Percentiles rank a stretch among this genome's conserved stretches.
Conservation (phyloP, 768 basidiomycete species). For the Kwoniella heveanensis region DNA sequence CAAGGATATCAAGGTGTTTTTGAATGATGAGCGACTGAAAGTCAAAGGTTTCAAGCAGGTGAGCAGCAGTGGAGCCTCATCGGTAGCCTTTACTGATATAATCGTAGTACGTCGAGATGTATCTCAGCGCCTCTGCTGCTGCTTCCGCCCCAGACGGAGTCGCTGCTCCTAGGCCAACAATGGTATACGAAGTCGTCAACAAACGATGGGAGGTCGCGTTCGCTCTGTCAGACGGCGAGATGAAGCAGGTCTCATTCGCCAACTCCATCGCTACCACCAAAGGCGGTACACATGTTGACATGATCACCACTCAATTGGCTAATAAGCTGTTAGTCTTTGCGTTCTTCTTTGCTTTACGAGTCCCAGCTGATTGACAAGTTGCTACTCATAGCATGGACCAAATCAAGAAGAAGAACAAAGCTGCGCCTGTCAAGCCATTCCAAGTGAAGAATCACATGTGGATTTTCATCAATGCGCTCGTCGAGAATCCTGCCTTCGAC, state of each 20-base stretch:
- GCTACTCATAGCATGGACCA: slow-evolving; percentile 60
- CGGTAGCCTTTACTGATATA: slow-evolving; percentile 1
- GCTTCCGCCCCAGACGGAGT: slow-evolving; percentile 76
- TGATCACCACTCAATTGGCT: slow-evolving; percentile 83
- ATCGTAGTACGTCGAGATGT: slow-evolving; percentile 86
- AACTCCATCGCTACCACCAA: slow-evolving; percentile 97
- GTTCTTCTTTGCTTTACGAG: not conserved
- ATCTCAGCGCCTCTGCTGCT: slow-evolving; percentile 74
- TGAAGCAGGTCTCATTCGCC: slow-evolving; percentile 94
- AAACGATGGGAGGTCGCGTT: slow-evolving; percentile 94
- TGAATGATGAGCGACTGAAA: slow-evolving; percentile 88
- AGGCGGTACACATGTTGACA: slow-evolving; percentile 88
- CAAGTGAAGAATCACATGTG: slow-evolving; percentile 98
- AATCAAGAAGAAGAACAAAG: slow-evolving; percentile 97
- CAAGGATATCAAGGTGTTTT: slow-evolving; percentile 85
- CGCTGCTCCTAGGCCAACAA: slow-evolving; percentile 69
- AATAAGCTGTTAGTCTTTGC: slow-evolving; percentile 64
- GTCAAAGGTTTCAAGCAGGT: slow-evolving; percentile 84
- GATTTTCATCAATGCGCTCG: slow-evolving; percentile 92
- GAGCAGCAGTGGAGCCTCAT: slow-evolving; percentile 8
- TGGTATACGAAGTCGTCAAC: slow-evolving; percentile 79
- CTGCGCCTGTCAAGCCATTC: slow-evolving; percentile 83
- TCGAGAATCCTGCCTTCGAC: slow-evolving; percentile 98
- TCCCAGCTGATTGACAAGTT: not conserved
- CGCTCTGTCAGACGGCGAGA: slow-evolving; percentile 85